phyloP scores from a whole-genome alignment of 225 moss, liverwort and hornwort species.

The Bryoerythrophyllum caledonicum region DNA sequence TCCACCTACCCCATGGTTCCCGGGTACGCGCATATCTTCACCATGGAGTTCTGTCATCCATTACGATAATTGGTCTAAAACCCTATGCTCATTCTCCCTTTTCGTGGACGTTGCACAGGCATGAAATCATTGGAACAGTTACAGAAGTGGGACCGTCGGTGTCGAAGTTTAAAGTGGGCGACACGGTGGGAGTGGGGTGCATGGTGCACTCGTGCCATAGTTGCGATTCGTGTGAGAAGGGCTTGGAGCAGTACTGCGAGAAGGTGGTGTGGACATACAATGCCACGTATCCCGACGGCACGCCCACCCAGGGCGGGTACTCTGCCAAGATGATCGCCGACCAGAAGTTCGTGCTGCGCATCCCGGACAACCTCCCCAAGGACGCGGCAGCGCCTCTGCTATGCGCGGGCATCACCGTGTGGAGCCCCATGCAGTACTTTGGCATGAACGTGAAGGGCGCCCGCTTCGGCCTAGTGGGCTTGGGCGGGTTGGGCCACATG shows the following conservation, averaged over 20 bases:
- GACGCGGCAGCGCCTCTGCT: constrained; percentile 75
- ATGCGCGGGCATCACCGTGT: constrained; percentile 85
- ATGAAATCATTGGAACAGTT: constrained; percentile 49
- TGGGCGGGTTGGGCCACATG: constrained; percentile 79
- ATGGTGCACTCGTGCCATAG: constrained; percentile 33
- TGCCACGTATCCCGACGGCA: constrained; percentile 32
- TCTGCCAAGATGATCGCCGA: constrained; percentile 49
- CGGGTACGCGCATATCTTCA: constrained; percentile 8
- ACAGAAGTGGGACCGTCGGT: constrained; percentile 35
- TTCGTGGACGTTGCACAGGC: constrained; percentile 1
- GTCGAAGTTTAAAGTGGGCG: constrained; percentile 30
- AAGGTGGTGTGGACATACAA: constrained; percentile 48
- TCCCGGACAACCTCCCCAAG: constrained; percentile 55
- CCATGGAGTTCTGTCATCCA: background rate
- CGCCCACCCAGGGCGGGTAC: constrained; percentile 57
- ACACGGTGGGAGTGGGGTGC: constrained; percentile 53
- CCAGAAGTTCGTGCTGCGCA: constrained; percentile 46
- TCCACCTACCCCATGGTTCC: constrained; percentile 40
- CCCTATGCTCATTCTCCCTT: no score
- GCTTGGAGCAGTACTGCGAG: constrained; percentile 46
- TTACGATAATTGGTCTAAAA: background rate
- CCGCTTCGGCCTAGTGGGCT: constrained; percentile 59
- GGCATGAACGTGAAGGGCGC: constrained; percentile 62
- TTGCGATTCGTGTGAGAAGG: constrained; percentile 48
- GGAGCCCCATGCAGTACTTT: constrained; percentile 76